phyloP scores from a whole-genome alignment of 306 rosid species.

The Cucurbita ficifolia region DNA sequence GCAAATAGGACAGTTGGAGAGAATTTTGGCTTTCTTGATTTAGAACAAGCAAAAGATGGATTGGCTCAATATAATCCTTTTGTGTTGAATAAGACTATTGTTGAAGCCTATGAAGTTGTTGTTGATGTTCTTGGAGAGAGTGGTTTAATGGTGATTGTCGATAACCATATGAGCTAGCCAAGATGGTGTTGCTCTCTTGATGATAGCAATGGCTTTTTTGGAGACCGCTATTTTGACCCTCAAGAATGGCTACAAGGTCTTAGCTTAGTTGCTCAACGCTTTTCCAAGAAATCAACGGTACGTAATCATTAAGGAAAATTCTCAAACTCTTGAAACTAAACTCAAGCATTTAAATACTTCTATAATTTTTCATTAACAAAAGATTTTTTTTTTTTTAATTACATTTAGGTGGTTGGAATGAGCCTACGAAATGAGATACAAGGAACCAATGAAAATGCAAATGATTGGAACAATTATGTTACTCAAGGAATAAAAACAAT shows the following conservation, averaged over 20 bases:
- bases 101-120: slow-evolving; percentile 23
- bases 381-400: neutral
- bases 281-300: slow-evolving; percentile 17
- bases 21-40: slow-evolving; percentile 8
- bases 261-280: slow-evolving; percentile 20
- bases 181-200: no score
- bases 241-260: slow-evolving; percentile 46
- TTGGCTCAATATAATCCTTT: slow-evolving; percentile 22
- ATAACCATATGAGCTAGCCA: no score
- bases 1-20: neutral
- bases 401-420: slow-evolving; percentile 25
- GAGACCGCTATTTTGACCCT: no score
- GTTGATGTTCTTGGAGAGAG: no score
- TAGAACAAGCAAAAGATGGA: slow-evolving; percentile 13
- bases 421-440: slow-evolving; percentile 34
- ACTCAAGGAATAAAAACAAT: slow-evolving; percentile 24
- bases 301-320: neutral
- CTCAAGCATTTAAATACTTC: neutral
- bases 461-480: no score
- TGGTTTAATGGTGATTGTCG: no score
- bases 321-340: no score
- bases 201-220: no score
- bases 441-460: slow-evolving; percentile 15
- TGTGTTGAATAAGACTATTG: slow-evolving; percentile 18
- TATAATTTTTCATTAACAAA: neutral